Percentiles rank a stretch among this genome's conserved stretches.
phyloP scores from a whole-genome alignment of 352 stramenopile species.

The Pythium folliculosum region DNA sequence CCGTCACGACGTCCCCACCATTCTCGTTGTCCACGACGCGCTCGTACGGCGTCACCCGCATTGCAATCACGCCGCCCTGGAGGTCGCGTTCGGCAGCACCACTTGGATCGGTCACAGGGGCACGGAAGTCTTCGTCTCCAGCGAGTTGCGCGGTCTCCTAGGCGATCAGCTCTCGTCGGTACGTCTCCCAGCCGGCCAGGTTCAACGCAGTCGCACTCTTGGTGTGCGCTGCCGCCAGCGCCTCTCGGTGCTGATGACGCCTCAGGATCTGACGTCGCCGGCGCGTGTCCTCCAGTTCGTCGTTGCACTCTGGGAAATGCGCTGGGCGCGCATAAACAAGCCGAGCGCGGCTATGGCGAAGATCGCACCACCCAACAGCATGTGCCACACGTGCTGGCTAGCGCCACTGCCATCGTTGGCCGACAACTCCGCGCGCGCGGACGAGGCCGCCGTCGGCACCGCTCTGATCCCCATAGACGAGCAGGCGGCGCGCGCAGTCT shows the following conservation, averaged over 20 bases:
- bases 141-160: not conserved
- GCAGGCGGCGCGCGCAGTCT: not conserved
- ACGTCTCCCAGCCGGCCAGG: not conserved
- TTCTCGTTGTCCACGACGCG: not conserved
- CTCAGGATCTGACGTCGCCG: no score
- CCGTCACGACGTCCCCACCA: no score
- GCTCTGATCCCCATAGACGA: not conserved
- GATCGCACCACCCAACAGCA: not conserved
- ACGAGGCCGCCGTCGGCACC: not conserved
- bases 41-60: not conserved
- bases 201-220: constrained; percentile 3
- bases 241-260: not conserved
- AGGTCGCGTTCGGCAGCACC: no score
- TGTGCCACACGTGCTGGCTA: constrained; percentile 1
- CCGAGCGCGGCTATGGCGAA: constrained; percentile 1
- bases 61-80: no score
- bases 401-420: not conserved
- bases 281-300: no score
- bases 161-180: constrained; percentile 1
- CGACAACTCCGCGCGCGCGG: not conserved
- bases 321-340: no score
- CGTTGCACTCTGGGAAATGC: no score
- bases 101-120: not conserved
- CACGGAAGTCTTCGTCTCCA: not conserved
- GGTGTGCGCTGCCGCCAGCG: not conserved